Conservation (phyloP, 2,329 filamentous ascomycete species). For the Botryosphaeria agaves region DNA sequence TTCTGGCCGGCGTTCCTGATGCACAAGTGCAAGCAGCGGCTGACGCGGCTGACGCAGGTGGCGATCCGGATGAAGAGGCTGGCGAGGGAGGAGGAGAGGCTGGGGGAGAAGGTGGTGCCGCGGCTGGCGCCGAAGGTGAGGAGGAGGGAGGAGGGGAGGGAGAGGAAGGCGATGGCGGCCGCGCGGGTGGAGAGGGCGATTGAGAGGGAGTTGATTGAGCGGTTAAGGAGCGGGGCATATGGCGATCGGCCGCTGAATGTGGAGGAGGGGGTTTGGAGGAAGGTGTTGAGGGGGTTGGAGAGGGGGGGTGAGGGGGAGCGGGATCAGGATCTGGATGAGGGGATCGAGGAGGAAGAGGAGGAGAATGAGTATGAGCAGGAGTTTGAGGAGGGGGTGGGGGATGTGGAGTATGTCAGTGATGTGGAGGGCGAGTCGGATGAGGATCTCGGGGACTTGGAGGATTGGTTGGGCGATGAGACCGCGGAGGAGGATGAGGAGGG, state of each 20-base stretch:
- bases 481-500: constrained; percentile 37
- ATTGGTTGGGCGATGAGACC: constrained; percentile 70
- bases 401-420: constrained; percentile 88
- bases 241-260: constrained; percentile 91
- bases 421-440: constrained; percentile 58
- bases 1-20: constrained; percentile 91
- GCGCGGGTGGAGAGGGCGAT: constrained; percentile 94
- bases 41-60: constrained; percentile 85
- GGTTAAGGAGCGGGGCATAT: constrained; percentile 81
- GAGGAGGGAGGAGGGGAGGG: constrained; percentile 28
- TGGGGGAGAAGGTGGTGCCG: constrained; percentile 77
- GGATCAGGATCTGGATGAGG: constrained; percentile 79
- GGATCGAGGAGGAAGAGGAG: constrained; percentile 56
- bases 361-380: constrained; percentile 49
- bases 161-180: constrained; percentile 32
- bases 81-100: constrained; percentile 71
- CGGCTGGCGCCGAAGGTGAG: constrained; percentile 81
- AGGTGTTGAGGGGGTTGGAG: constrained; percentile 82
- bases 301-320: constrained; percentile 64
- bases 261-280: constrained; percentile 91
- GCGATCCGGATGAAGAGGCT: constrained; percentile 60
- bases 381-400: constrained; percentile 46
- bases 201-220: constrained; percentile 84
- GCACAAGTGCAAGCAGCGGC: constrained; percentile 91
- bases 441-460: constrained; percentile 57